Evolutionary conservation across 139 green algal species (phyloP).

Genomic region (Tetraselmis chui): DNA sequence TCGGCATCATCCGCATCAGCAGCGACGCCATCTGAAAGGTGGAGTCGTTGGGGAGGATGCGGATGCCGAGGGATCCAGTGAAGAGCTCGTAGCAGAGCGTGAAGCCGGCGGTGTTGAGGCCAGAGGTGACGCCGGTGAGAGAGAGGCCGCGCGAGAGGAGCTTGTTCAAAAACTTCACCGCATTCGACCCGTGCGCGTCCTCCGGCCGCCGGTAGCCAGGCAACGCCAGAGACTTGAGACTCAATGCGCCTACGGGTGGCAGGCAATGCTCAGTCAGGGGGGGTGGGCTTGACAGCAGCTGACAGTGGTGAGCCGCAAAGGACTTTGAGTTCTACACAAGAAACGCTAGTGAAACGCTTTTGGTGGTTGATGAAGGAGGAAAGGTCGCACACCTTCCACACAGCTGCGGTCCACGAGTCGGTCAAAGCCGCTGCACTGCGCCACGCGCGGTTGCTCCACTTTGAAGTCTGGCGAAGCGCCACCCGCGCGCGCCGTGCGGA

Average conservation of each 20-base stretch:
- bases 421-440: background rate
- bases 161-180: slow-evolving; percentile 6
- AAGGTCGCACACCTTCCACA: background rate
- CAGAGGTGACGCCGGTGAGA: background rate
- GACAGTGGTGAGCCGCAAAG: too few relatives aligned
- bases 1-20: slow-evolving; percentile 17
- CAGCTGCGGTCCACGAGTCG: background rate
- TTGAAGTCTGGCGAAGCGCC: background rate
- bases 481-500: background rate
- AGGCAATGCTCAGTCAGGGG: too few relatives aligned
- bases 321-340: too few relatives aligned
- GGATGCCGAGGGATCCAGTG: background rate
- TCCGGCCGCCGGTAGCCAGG: background rate
- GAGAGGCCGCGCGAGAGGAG: slow-evolving; percentile 7
- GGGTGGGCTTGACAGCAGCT: too few relatives aligned
- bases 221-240: background rate
- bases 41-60: slow-evolving; percentile 8
- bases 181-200: background rate
- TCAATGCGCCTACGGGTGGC: background rate
- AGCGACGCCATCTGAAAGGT: slow-evolving; percentile 2
- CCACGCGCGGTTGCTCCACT: background rate
- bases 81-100: slow-evolving; percentile 19
- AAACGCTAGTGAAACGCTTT: too few relatives aligned
- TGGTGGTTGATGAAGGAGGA: too few relatives aligned
- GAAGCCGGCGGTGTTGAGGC: slow-evolving; percentile 7